Percentiles rank a stretch among this genome's conserved stretches.
Evolutionary conservation across 1,284 basidiomycete species (phyloP).

Genomic region (Omphalotus olearius): DNA sequence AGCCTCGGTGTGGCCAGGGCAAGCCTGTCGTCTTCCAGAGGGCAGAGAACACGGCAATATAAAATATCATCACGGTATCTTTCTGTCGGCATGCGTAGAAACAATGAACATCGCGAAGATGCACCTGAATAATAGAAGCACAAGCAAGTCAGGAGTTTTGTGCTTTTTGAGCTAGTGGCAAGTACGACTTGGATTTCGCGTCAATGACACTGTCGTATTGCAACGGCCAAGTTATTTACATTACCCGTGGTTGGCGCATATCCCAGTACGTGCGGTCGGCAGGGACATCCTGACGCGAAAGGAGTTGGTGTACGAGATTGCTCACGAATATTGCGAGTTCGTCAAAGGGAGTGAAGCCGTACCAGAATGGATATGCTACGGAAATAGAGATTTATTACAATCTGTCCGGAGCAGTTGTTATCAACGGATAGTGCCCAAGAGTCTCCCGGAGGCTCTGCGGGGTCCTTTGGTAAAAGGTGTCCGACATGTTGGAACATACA

Average conservation of each 20-base stretch:
- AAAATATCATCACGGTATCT: not conserved
- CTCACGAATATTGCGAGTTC: not conserved
- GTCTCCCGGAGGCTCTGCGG: not conserved
- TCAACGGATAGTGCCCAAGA: not conserved
- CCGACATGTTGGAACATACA: not conserved
- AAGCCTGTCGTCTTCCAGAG: not conserved
- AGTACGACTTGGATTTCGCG: not conserved
- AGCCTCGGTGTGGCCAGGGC: not conserved
- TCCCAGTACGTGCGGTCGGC: not conserved
- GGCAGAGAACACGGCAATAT: not conserved
- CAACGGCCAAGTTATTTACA: constrained; percentile 2
- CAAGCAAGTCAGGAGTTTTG: not conserved
- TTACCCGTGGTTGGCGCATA: not conserved
- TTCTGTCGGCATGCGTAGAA: not conserved
- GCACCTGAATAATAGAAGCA: not conserved
- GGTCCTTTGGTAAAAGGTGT: not conserved
- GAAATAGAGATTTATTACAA: not conserved
- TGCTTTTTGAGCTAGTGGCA: constrained; percentile 4
- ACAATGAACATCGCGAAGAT: not conserved
- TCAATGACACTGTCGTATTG: not conserved
- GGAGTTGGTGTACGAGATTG: not conserved
- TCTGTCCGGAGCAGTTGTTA: constrained; percentile 3
- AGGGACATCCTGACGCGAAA: not conserved
- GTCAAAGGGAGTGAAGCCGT: not conserved
- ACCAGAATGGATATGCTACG: not conserved